Conservation (phyloP, 208 protist species). For the Acanthamoeba triangularis region DNA sequence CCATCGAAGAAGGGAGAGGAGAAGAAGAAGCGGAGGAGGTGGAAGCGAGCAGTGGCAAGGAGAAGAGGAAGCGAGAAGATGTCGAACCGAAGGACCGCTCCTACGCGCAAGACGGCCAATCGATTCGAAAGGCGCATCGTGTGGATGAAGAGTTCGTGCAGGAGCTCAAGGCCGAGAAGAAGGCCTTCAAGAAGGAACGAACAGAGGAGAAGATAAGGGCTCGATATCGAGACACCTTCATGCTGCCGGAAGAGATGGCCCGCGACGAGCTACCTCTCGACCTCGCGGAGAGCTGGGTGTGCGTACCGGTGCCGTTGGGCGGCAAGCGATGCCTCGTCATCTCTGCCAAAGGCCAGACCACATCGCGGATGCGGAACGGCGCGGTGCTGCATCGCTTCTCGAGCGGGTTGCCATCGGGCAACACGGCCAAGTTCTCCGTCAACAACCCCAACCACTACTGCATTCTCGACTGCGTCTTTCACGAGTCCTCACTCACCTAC, state of each 20-base stretch:
- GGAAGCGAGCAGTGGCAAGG: neutral
- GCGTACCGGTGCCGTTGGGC: slow-evolving; percentile 39
- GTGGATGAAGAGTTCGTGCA: slow-evolving; percentile 19
- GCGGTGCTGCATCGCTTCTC: slow-evolving; percentile 62
- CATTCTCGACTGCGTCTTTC: slow-evolving; percentile 83
- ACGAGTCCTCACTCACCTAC: slow-evolving; percentile 40
- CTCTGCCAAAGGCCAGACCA: slow-evolving; percentile 63
- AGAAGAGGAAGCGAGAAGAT: slow-evolving; percentile 16
- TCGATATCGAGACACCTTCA: slow-evolving; percentile 42
- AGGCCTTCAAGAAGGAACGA: neutral
- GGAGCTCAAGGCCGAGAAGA: slow-evolving; percentile 40
- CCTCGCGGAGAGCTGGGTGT: slow-evolving; percentile 47
- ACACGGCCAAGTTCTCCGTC: neutral
- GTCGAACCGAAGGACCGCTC: neutral
- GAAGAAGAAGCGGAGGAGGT: neutral
- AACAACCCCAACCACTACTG: slow-evolving; percentile 77
- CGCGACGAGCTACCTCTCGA: slow-evolving; percentile 36
- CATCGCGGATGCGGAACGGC: slow-evolving; percentile 38
- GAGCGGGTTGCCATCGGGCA: slow-evolving; percentile 7
- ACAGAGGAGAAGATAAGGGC: slow-evolving; percentile 29
- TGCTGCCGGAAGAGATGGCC: slow-evolving; percentile 61
- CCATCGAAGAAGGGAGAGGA: neutral
- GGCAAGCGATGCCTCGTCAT: slow-evolving; percentile 68
- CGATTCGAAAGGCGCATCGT: slow-evolving; percentile 1
- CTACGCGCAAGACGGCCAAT: neutral